phyloP scores from a whole-genome alignment of 106 monocot species.

The Hemerocallis citrina region DNA sequence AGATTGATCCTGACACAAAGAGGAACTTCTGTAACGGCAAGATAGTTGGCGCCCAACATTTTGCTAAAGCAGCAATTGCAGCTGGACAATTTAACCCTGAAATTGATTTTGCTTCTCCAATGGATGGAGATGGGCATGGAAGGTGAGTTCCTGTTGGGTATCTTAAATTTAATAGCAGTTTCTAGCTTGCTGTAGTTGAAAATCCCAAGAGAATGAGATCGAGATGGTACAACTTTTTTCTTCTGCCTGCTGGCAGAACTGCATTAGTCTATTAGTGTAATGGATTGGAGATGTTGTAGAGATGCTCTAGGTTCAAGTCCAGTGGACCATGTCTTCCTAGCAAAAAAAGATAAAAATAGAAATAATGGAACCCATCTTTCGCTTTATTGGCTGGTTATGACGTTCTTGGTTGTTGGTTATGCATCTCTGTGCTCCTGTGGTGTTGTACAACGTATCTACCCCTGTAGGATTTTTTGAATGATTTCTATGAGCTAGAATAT shows the following conservation, averaged over 20 bases:
- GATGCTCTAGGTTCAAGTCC: background rate
- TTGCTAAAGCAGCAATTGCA: constrained; percentile 93
- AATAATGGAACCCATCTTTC: no score
- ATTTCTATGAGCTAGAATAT: no score
- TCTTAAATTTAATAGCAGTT: background rate
- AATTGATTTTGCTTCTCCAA: constrained; percentile 82
- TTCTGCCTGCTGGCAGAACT: background rate
- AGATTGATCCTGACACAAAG: constrained; percentile 59
- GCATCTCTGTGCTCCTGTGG: background rate
- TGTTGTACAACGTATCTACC: background rate
- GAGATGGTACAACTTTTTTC: background rate
- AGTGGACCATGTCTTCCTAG: no score
- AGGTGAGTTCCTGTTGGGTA: constrained; percentile 32
- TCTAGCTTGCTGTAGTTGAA: background rate
- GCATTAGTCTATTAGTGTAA: background rate
- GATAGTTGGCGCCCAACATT: constrained; percentile 96
- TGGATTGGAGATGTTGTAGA: background rate
- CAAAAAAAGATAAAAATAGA: no score
- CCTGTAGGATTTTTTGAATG: background rate
- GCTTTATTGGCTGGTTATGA: no score
- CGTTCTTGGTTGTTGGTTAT: background rate
- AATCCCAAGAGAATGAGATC: background rate
- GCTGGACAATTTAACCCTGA: constrained; percentile 85
- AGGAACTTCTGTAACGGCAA: constrained; percentile 86
- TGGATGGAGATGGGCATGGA: constrained; percentile 99